These are phyloP conservation scores for Cadophora gregata DNA, from an alignment of 2,329 filamentous ascomycete species.

Conservation along the genomic window DNA sequence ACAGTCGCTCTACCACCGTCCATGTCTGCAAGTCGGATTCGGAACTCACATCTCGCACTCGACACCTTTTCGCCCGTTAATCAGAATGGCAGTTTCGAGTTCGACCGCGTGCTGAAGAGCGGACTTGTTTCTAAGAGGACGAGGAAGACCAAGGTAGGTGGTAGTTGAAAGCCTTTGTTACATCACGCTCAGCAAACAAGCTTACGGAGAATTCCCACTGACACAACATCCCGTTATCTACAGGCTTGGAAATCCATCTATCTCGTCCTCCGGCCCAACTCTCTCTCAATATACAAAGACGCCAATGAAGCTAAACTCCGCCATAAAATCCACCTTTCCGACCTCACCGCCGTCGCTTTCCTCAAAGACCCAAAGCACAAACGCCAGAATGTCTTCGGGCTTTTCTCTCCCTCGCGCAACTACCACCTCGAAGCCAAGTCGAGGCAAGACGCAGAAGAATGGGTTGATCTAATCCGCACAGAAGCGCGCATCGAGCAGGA, in stretches of 20 bases:
- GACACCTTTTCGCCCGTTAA: conserved; percentile 85
- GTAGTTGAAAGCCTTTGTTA: neutral
- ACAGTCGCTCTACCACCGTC: conserved; percentile 26
- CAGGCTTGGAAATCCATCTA: conserved; percentile 91
- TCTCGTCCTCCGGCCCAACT: conserved; percentile 87
- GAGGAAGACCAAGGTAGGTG: conserved; percentile 84
- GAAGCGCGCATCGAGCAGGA: conserved; percentile 88
- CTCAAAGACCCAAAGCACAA: conserved; percentile 90
- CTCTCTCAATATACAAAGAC: conserved; percentile 92
- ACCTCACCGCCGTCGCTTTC: conserved; percentile 88
- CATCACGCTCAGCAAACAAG: conserved; percentile 10
- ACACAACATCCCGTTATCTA: conserved; percentile 2
- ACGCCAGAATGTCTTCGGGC: conserved; percentile 84
- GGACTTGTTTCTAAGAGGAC: conserved; percentile 88
- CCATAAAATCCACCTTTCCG: conserved; percentile 85
- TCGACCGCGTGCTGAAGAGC: conserved; percentile 90
- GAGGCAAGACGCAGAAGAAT: conserved; percentile 78
- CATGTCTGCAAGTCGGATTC: conserved; percentile 37
- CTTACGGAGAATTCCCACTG: conserved; percentile 18
- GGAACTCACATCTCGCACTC: conserved; percentile 54
- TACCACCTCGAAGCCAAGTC: conserved; percentile 84
- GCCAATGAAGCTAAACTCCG: conserved; percentile 88
- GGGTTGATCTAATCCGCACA: conserved; percentile 81
- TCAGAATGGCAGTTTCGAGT: conserved; percentile 94
- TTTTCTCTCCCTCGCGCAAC: conserved; percentile 91